These are phyloP conservation scores for Quercus dentata DNA, from an alignment of 306 rosid species.

Conservation along the genomic window DNA sequence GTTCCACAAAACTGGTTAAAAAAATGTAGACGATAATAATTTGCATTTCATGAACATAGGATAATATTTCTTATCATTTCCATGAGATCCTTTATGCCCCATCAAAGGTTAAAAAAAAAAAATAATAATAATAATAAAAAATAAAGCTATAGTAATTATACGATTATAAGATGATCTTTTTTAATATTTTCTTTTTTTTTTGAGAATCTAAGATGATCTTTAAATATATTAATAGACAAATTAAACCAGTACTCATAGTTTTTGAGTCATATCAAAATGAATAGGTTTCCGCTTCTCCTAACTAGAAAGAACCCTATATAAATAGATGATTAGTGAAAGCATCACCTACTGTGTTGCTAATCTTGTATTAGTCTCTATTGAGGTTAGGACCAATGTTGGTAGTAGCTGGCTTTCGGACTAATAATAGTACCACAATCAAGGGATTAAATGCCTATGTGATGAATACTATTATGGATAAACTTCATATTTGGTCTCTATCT, in stretches of 20 bases:
- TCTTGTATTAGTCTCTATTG: constrained; percentile 8
- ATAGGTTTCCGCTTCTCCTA: constrained; percentile 25
- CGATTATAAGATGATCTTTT: not conserved
- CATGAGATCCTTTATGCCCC: constrained; percentile 16
- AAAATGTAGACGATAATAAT: no score
- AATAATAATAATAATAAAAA: not conserved
- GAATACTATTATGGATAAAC: no score
- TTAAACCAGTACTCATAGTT: not conserved
- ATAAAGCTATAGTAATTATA: not conserved
- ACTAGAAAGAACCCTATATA: constrained; percentile 19
- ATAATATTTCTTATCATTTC: constrained; percentile 16
- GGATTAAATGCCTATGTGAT: no score
- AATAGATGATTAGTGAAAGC: constrained; percentile 8
- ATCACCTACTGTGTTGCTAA: constrained; percentile 21
- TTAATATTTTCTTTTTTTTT: no score
- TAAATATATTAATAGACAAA: not conserved
- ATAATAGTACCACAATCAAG: no score
- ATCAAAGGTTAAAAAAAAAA: not conserved
- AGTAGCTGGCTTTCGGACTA: no score
- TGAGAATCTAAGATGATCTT: no score
- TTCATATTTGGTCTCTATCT: no score
- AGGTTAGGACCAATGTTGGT: constrained; percentile 17
- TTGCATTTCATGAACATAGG: not conserved
- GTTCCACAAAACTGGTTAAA: no score
- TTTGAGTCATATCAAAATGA: not conserved